A percentile compares a stretch with the other conserved stretches of the same genome.
Evolutionary conservation across 768 basidiomycete genomes (phyloP).

Genomic region (Cyclocybe aegerita): DNA sequence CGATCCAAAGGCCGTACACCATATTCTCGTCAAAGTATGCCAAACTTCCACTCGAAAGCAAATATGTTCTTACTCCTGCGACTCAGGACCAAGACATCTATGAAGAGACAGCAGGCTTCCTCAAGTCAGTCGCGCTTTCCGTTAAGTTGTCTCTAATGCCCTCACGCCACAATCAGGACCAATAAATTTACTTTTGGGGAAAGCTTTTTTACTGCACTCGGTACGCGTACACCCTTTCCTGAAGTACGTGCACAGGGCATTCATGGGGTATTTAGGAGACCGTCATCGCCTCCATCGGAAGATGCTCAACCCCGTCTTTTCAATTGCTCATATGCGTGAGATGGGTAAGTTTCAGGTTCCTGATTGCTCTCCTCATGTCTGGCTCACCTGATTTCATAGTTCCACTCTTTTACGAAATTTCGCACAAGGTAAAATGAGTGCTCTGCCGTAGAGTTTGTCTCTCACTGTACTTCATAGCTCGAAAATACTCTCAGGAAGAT

Average conservation of each 20-base stretch:
- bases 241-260: too few species aligned
- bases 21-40: conserved; percentile 39
- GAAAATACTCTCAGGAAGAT: conserved; percentile 23
- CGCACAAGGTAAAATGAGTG: conserved; percentile 4
- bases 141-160: not conserved
- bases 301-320: conserved; percentile 46
- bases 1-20: conserved; percentile 45
- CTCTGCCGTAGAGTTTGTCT: too few species aligned
- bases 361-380: not conserved
- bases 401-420: conserved; percentile 32
- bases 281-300: conserved; percentile 42
- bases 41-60: not conserved
- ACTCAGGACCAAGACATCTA: conserved; percentile 29
- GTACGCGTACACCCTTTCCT: conserved; percentile 6
- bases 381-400: conserved; percentile 17
- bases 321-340: conserved; percentile 37
- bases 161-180: not conserved
- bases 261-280: conserved; percentile 26
- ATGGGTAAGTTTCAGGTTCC: conserved; percentile 17
- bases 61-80: not conserved
- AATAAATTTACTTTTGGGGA: conserved; percentile 20
- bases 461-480: conserved; percentile 22
- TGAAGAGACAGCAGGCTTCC: conserved; percentile 26
- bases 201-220: conserved; percentile 22
- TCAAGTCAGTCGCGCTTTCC: conserved; percentile 17